Conservation (phyloP, 225 moss, liverwort and hornwort species). For the Lunularia cruciata region DNA sequence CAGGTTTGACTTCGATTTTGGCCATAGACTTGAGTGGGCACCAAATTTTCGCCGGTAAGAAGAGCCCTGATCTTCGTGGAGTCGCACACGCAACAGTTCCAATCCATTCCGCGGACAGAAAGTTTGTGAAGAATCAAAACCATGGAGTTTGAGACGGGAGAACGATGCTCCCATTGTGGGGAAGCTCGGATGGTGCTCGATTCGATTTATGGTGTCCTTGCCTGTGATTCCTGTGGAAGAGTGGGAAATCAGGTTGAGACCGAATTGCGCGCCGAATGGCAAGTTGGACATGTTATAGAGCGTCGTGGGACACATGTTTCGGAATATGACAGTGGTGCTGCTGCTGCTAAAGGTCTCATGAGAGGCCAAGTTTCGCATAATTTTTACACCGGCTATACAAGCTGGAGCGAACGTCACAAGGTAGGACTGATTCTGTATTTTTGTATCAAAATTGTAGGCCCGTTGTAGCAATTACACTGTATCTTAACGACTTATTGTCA, state of each 20-base stretch:
- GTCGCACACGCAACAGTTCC: no score
- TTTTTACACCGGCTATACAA: slow-evolving; percentile 22
- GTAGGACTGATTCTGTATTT: no score
- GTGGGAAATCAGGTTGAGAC: slow-evolving; percentile 71
- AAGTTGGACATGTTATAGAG: slow-evolving; percentile 72
- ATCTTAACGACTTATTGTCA: no score
- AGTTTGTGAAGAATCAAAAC: no score
- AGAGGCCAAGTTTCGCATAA: slow-evolving; percentile 23
- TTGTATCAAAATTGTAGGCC: no score
- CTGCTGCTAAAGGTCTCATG: slow-evolving; percentile 57
- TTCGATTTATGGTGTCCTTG: slow-evolving; percentile 66
- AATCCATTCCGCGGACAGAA: no score
- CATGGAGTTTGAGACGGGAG: slow-evolving; percentile 35
- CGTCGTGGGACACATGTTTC: slow-evolving; percentile 68
- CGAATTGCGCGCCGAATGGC: slow-evolving; percentile 62
- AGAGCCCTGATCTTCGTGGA: no score
- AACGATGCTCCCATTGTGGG: slow-evolving; percentile 64
- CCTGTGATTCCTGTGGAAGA: slow-evolving; percentile 79
- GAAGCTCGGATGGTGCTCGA: slow-evolving; percentile 67
- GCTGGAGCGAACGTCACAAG: slow-evolving; percentile 31
- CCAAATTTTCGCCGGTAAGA: no score
- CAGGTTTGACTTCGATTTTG: no score
- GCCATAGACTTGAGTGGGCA: no score
- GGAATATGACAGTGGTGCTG: slow-evolving; percentile 53
- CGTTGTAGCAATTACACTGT: no score